Percentiles rank a stretch among this genome's conserved stretches.
phyloP scores from a whole-genome alignment of 2,329 filamentous ascomycete species.

The Alternaria novae-zelandiae region DNA sequence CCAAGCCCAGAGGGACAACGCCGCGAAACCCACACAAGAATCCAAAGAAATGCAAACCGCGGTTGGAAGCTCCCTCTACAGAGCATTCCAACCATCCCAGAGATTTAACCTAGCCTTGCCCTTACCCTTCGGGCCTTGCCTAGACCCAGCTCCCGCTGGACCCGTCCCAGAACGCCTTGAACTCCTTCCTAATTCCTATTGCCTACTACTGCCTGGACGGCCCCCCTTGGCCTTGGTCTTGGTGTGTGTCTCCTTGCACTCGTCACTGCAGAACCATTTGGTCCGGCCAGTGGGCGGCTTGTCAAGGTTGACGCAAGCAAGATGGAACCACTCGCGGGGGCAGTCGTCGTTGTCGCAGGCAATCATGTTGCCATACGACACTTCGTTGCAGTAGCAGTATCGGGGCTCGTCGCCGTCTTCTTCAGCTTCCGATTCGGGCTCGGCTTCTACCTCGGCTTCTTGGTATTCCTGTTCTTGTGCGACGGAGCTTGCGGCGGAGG shows the following conservation, averaged over 20 bases:
- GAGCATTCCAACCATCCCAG: constrained; percentile 47
- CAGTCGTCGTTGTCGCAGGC: constrained; percentile 71
- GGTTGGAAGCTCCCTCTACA: constrained; percentile 31
- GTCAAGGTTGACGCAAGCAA: constrained; percentile 67
- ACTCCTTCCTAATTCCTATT: constrained; percentile 51
- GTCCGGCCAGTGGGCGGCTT: constrained; percentile 59
- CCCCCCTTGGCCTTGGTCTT: constrained; percentile 43
- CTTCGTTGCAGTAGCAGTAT: constrained; percentile 70
- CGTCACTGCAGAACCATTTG: constrained; percentile 51
- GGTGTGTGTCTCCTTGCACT: constrained; percentile 43
- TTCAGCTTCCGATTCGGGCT: constrained; percentile 43
- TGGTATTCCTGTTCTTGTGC: constrained; percentile 43
- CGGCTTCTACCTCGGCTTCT: constrained; percentile 37
- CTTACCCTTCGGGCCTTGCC: constrained; percentile 41
- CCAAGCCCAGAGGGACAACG: background rate
- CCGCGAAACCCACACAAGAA: constrained; percentile 13
- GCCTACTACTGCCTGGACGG: constrained; percentile 47
- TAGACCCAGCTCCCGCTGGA: constrained; percentile 35
- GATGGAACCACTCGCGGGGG: constrained; percentile 71
- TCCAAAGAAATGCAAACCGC: constrained; percentile 33
- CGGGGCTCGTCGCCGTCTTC: constrained; percentile 59
- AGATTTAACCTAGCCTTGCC: constrained; percentile 42
- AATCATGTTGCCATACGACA: constrained; percentile 71
- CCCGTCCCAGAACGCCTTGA: constrained; percentile 46
- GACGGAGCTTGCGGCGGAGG: constrained; percentile 41